Conservation (phyloP, 345 rosid species). For the Corchorus olitorius region DNA sequence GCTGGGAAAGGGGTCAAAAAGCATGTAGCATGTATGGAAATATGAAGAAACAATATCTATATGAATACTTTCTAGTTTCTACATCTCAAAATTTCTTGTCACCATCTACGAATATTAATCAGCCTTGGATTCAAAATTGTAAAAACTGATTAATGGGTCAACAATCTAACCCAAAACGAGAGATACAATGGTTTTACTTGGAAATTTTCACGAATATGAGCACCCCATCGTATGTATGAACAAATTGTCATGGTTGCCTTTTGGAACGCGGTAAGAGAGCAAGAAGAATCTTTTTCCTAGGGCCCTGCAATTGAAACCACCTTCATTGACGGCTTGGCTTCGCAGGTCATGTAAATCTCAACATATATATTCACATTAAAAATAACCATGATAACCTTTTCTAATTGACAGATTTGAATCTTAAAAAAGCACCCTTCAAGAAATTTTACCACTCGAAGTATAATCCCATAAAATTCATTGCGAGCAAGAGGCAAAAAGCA, state of each 20-base stretch:
- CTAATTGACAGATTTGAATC: background rate
- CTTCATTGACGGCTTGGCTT: background rate
- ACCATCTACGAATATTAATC: background rate
- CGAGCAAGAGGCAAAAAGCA: background rate
- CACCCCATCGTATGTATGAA: background rate
- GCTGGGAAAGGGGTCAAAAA: background rate
- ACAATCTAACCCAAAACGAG: background rate
- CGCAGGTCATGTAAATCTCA: too few species aligned
- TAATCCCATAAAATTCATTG: background rate
- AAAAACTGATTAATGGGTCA: background rate
- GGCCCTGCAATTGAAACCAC: constrained; percentile 62
- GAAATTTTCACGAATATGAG: background rate
- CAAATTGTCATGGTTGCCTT: constrained; percentile 33
- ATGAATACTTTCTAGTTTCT: constrained; percentile 1
- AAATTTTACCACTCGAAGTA: background rate
- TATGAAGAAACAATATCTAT: background rate
- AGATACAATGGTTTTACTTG: background rate
- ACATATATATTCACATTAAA: background rate
- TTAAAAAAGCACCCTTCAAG: background rate
- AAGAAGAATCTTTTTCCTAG: constrained; percentile 91
- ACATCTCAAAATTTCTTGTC: constrained; percentile 11
- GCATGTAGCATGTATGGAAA: background rate
- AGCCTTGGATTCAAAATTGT: constrained; percentile 10
- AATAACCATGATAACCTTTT: background rate
- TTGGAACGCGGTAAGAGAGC: constrained; percentile 62